Evolutionary conservation across 2,329 filamentous ascomycete genomes (phyloP).

Genomic region (Exophiala phaeomuriformis): DNA sequence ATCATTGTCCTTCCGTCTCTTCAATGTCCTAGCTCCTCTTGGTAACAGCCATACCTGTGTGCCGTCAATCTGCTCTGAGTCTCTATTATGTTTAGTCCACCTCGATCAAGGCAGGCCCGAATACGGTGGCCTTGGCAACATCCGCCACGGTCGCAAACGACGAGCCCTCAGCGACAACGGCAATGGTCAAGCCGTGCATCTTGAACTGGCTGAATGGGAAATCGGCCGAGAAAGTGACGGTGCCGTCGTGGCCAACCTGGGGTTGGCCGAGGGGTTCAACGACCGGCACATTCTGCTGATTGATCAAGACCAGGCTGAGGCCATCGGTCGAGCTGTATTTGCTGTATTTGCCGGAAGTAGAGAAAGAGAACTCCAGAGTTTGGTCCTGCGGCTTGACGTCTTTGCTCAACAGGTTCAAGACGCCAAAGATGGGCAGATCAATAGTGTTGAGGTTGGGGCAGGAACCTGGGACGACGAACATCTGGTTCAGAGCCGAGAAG

Average conservation of each 20-base stretch:
- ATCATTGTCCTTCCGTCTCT: no score
- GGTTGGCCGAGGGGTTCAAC: conserved; percentile 29
- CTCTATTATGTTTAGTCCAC: conserved; percentile 25
- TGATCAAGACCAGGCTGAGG: conserved; percentile 35
- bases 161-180: conserved; percentile 31
- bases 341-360: conserved; percentile 26
- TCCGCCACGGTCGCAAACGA: conserved; percentile 30
- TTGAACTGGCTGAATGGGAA: conserved; percentile 34
- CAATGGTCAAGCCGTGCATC: conserved; percentile 37
- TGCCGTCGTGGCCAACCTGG: conserved; percentile 18
- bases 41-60: no score
- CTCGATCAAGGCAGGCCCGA: conserved; percentile 34
- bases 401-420: conserved; percentile 34
- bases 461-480: conserved; percentile 52
- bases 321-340: conserved; percentile 22
- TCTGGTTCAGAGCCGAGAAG: conserved; percentile 54
- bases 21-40: no score
- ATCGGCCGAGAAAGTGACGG: conserved; percentile 27
- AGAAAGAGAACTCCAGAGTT: conserved; percentile 45
- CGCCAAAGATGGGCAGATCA: conserved; percentile 39
- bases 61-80: no score
- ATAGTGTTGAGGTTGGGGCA: conserved; percentile 49
- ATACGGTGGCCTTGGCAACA: conserved; percentile 32
- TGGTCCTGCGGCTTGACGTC: conserved; percentile 30
- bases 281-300: conserved; percentile 36